phyloP scores from a whole-genome alignment of 2,329 filamentous ascomycete species.

The Talaromyces sp. region DNA sequence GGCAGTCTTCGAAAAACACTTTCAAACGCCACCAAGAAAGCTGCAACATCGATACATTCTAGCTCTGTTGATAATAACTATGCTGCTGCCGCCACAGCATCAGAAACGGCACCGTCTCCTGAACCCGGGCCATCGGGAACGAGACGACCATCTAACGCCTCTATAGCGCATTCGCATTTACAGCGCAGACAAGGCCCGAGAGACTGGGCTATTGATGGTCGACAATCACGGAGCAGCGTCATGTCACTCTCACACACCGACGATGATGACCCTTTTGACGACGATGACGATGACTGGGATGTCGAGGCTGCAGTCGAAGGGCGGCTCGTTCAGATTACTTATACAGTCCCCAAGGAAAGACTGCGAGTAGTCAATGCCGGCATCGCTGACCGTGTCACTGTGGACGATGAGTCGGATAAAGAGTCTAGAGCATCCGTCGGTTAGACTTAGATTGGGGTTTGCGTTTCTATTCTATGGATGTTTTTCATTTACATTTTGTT shows the following conservation, averaged over 20 bases:
- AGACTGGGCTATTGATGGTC: constrained; percentile 46
- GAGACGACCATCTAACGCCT: constrained; percentile 44
- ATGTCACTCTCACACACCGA: constrained; percentile 1
- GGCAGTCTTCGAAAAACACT: constrained; percentile 64
- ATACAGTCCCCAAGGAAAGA: constrained; percentile 83
- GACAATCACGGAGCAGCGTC: constrained; percentile 4
- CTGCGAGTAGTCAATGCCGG: constrained; percentile 83
- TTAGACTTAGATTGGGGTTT: neutral
- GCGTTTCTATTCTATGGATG: neutral
- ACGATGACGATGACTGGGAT: constrained; percentile 60
- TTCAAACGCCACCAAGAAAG: constrained; percentile 35
- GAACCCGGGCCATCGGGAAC: constrained; percentile 28
- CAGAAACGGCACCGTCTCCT: constrained; percentile 15
- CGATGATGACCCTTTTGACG: constrained; percentile 19
- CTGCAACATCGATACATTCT: constrained; percentile 7
- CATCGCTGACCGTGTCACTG: constrained; percentile 24
- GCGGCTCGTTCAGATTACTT: constrained; percentile 76
- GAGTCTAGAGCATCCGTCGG: neutral
- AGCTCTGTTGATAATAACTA: constrained; percentile 9
- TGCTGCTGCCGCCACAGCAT: constrained; percentile 3
- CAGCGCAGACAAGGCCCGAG: constrained; percentile 46
- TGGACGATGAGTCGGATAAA: constrained; percentile 18
- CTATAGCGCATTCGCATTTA: constrained; percentile 44
- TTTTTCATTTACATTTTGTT: neutral
- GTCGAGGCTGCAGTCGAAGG: constrained; percentile 68